Evolutionary conservation across 768 basidiomycete genomes (phyloP).

Genomic region (Rossbeevera mucosa): DNA sequence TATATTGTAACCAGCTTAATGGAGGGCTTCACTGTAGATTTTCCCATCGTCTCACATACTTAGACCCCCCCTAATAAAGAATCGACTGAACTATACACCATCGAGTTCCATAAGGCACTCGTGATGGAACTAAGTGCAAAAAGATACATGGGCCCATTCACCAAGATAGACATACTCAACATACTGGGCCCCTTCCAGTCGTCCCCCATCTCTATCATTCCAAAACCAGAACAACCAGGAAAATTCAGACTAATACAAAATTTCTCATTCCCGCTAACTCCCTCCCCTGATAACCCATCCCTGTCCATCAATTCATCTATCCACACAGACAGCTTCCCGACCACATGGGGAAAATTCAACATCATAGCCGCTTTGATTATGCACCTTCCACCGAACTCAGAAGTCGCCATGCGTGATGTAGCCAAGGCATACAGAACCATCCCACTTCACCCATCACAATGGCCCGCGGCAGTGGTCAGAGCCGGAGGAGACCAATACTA

Average conservation of each 20-base stretch:
- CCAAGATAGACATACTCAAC: no score
- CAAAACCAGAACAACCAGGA: neutral
- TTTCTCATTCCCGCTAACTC: neutral
- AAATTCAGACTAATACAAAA: neutral
- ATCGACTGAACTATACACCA: neutral
- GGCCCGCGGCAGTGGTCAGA: neutral
- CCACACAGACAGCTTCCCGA: neutral
- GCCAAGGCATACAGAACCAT: neutral
- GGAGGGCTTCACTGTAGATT: neutral
- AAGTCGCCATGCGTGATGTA: neutral
- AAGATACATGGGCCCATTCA: neutral
- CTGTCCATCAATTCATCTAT: neutral
- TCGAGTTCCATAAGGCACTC: neutral
- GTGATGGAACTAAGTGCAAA: neutral
- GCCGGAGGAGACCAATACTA: neutral
- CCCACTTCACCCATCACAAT: neutral
- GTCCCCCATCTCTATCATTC: neutral
- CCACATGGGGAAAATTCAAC: neutral
- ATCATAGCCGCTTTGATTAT: neutral
- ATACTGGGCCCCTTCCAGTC: no score
- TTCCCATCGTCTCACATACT: neutral
- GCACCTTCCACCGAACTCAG: neutral
- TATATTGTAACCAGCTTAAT: no score
- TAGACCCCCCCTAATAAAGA: neutral
- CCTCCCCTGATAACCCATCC: neutral